phyloP scores from a whole-genome alignment of 2,329 filamentous ascomycete species.

The Ophiobolus disseminans region DNA sequence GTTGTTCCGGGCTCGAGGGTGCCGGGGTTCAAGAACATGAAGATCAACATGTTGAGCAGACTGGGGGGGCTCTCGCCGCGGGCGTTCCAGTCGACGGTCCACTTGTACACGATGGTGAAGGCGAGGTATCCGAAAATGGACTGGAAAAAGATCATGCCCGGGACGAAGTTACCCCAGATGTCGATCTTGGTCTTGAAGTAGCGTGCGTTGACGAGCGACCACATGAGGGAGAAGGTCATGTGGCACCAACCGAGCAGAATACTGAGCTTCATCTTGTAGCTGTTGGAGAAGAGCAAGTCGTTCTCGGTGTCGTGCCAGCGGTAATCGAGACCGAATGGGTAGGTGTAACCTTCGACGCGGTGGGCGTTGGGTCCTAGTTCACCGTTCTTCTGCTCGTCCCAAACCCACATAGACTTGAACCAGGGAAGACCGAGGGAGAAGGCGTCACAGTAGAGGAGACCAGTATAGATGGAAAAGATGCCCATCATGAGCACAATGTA shows the following conservation, averaged over 20 bases:
- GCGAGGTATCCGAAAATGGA: constrained; percentile 97
- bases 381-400: constrained; percentile 69
- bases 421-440: constrained; percentile 93
- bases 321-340: constrained; percentile 95
- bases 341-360: constrained; percentile 76
- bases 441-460: constrained; percentile 95
- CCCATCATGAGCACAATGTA: constrained; percentile 99
- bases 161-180: constrained; percentile 96
- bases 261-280: constrained; percentile 99
- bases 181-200: constrained; percentile 96
- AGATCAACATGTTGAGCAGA: constrained; percentile 97
- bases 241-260: constrained; percentile 96
- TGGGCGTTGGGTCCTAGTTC: constrained; percentile 65
- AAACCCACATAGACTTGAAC: constrained; percentile 91
- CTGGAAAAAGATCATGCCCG: constrained; percentile 99
- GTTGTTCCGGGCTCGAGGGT: constrained; percentile 66
- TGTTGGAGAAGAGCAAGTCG: constrained; percentile 93
- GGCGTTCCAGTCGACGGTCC: constrained; percentile 85
- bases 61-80: constrained; percentile 76
- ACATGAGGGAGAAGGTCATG: constrained; percentile 97
- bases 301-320: constrained; percentile 97
- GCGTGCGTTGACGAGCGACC: constrained; percentile 89
- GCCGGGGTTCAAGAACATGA: constrained; percentile 96
- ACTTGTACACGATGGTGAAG: constrained; percentile 95
- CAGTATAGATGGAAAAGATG: constrained; percentile 94